Percentiles rank a stretch among this genome's conserved stretches.
phyloP scores from a whole-genome alignment of 768 basidiomycete species.

The Collybia nuda region DNA sequence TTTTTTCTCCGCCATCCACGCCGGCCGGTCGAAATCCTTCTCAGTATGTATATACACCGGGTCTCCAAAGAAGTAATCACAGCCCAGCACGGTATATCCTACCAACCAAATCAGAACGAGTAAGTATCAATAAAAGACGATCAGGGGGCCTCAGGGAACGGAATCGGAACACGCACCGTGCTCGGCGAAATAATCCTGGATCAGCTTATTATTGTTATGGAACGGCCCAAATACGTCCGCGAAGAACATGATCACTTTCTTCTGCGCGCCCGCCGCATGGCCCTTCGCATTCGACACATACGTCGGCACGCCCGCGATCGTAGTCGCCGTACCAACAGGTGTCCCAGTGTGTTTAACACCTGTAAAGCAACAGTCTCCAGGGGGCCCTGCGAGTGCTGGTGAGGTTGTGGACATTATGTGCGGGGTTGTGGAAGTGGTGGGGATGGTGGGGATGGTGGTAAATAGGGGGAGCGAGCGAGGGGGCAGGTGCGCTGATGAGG shows the following conservation, averaged over 20 bases:
- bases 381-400: constrained; percentile 39
- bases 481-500: not conserved
- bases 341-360: constrained; percentile 53
- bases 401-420: constrained; percentile 15
- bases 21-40: constrained; percentile 32
- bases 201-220: constrained; percentile 53
- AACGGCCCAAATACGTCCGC: constrained; percentile 62
- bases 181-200: constrained; percentile 66
- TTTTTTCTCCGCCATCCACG: constrained; percentile 40
- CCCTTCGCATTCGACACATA: constrained; percentile 51
- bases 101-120: not conserved
- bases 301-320: constrained; percentile 45
- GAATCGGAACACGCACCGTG: constrained; percentile 38
- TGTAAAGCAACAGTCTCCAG: constrained; percentile 53
- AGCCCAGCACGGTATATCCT: constrained; percentile 61
- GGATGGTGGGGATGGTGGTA: no score
- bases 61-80: constrained; percentile 68
- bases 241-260: constrained; percentile 56
- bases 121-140: no score
- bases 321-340: constrained; percentile 39
- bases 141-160: no score
- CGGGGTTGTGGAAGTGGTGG: no score
- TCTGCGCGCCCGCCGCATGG: constrained; percentile 11
- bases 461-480: no score
- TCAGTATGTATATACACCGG: constrained; percentile 40